Evolutionary conservation across 495 filamentous ascomycete species (phyloP).

Genomic region (Aspergillus egyptiacus): DNA sequence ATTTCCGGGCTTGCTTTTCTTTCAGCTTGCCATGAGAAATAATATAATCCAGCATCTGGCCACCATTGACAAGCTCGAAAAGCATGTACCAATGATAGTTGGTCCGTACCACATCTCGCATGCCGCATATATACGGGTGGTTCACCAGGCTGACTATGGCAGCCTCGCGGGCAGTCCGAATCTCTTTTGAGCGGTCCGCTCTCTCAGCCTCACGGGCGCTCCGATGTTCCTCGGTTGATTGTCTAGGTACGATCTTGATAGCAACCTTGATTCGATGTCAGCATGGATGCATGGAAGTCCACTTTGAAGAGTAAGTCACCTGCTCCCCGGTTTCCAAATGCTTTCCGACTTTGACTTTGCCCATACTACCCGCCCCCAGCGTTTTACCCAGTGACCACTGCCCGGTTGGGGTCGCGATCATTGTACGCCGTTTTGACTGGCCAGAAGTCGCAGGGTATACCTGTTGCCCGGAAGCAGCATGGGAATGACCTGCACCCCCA

Average conservation of each 20-base stretch:
- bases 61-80: slow-evolving; percentile 98
- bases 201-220: slow-evolving; percentile 74
- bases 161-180: slow-evolving; percentile 90
- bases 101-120: slow-evolving; percentile 91
- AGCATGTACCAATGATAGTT: slow-evolving; percentile 99
- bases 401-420: slow-evolving; percentile 75
- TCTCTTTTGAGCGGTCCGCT: slow-evolving; percentile 92
- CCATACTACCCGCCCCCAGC: slow-evolving; percentile 96
- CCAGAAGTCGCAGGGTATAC: slow-evolving; percentile 32
- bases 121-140: slow-evolving; percentile 94
- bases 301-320: slow-evolving; percentile 37
- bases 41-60: slow-evolving; percentile 99
- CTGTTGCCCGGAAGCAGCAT: slow-evolving; percentile 37
- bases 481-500: slow-evolving; percentile 35
- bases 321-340: slow-evolving; percentile 77
- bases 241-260: slow-evolving; percentile 94
- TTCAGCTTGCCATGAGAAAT: slow-evolving; percentile 96
- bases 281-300: not conserved
- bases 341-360: slow-evolving; percentile 84
- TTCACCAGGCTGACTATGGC: slow-evolving; percentile 93
- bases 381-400: slow-evolving; percentile 95
- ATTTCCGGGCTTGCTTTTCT: slow-evolving; percentile 97
- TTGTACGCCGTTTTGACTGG: slow-evolving; percentile 65
- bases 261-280: slow-evolving; percentile 60
- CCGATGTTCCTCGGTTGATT: slow-evolving; percentile 78